A percentile compares a stretch with the other conserved stretches of the same genome.
phyloP scores from a whole-genome alignment of 83 land plant species.

The Larix sibirica region DNA sequence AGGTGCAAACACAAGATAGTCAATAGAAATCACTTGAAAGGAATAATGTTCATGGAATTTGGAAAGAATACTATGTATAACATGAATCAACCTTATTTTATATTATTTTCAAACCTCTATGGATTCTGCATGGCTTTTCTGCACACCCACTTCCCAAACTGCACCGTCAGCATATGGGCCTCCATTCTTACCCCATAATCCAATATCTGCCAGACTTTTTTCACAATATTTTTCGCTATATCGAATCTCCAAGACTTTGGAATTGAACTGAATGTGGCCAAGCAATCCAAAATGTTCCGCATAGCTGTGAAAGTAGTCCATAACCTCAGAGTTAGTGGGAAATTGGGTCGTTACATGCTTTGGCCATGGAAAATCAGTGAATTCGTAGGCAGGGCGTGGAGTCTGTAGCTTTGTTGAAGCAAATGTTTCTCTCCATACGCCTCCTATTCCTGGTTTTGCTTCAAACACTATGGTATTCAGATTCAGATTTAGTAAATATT shows the following conservation, averaged over 20 bases:
- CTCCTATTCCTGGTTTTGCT: constrained; percentile 22
- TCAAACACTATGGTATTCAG: constrained; percentile 24
- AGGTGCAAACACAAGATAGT: not conserved
- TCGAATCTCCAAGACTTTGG: constrained; percentile 12
- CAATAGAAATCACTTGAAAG: not conserved
- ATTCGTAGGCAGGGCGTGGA: constrained; percentile 20
- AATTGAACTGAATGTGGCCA: constrained; percentile 21
- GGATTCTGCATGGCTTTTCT: constrained; percentile 15
- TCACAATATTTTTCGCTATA: not conserved
- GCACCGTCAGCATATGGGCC: not conserved
- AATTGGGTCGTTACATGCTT: constrained; percentile 1
- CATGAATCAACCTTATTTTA: not conserved
- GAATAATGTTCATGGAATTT: not conserved
- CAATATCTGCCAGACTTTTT: not conserved
- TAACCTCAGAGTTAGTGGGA: constrained; percentile 18
- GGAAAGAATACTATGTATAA: no score
- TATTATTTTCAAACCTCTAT: not conserved
- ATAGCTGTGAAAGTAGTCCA: constrained; percentile 25
- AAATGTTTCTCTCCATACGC: constrained; percentile 32
- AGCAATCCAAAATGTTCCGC: constrained; percentile 14
- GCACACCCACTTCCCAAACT: constrained; percentile 10
- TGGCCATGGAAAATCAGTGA: constrained; percentile 42
- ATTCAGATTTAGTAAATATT: constrained; percentile 17
- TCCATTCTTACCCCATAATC: constrained; percentile 9
- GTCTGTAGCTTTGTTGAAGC: constrained; percentile 32